These are phyloP conservation scores for Kondoa malvinella DNA, from an alignment of 768 basidiomycete species.

Conservation along the genomic window DNA sequence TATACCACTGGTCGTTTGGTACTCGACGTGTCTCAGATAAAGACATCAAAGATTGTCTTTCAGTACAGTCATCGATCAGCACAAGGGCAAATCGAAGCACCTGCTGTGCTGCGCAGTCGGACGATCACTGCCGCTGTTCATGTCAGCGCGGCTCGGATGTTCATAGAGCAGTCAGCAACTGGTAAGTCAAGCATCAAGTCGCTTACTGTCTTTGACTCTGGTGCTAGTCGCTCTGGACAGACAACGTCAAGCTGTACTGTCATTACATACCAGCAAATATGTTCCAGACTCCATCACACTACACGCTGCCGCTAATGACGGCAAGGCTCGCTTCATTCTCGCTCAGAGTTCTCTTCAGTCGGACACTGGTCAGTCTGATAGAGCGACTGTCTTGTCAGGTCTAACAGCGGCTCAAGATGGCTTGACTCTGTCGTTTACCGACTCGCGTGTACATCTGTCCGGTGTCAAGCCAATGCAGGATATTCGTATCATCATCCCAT, in stretches of 20 bases:
- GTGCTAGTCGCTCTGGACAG: conserved; percentile 8
- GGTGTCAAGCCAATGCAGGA: too few relatives aligned
- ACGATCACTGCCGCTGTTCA: conserved; percentile 1
- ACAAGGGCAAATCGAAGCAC: conserved; percentile 27
- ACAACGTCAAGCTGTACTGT: conserved; percentile 24
- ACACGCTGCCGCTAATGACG: neutral
- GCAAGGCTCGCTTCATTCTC: conserved; percentile 1
- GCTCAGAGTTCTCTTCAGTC: too few relatives aligned
- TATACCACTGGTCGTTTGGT: conserved; percentile 46
- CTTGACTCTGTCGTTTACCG: too few relatives aligned
- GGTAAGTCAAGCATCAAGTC: neutral
- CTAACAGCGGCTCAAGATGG: too few relatives aligned
- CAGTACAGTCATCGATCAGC: conserved; percentile 38
- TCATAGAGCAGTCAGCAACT: neutral
- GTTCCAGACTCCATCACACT: neutral
- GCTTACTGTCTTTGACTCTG: too few relatives aligned
- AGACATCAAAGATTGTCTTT: conserved; percentile 47
- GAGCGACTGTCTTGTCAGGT: too few relatives aligned
- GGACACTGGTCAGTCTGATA: too few relatives aligned
- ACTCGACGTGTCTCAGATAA: conserved; percentile 51
- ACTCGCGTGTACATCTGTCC: too few relatives aligned
- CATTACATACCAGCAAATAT: conserved; percentile 26
- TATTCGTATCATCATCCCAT: too few relatives aligned
- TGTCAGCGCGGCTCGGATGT: neutral
- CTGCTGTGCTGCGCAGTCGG: conserved; percentile 23